Conservation (phyloP, 2,329 filamentous ascomycete genomes). For the Sordariomycetes sp. region DNA sequence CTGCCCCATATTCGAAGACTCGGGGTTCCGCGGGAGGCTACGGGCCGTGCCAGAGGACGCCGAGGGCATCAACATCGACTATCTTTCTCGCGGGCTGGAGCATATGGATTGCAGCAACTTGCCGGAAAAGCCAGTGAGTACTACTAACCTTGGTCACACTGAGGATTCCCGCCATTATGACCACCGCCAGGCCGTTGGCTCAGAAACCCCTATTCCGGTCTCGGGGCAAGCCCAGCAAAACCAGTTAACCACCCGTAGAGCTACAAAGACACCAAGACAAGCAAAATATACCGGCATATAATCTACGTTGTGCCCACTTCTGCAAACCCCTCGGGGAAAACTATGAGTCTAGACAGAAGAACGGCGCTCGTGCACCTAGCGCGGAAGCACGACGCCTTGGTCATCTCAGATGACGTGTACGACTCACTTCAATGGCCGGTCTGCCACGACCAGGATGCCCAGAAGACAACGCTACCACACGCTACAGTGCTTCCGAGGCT, state of each 20-base stretch:
- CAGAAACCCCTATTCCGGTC: too few relatives aligned
- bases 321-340: constrained; percentile 77
- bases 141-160: neutral
- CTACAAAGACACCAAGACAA: neutral
- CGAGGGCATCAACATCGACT: constrained; percentile 62
- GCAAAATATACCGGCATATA: constrained; percentile 74
- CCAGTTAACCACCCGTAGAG: neutral
- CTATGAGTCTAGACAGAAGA: constrained; percentile 62
- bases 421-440: constrained; percentile 77
- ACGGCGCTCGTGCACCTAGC: constrained; percentile 64
- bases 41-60: constrained; percentile 65
- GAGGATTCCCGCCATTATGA: neutral
- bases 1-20: constrained; percentile 75
- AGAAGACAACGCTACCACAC: neutral
- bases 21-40: constrained; percentile 58
- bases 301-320: constrained; percentile 86
- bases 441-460: neutral
- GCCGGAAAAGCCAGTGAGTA: neutral
- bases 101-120: neutral
- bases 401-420: constrained; percentile 88
- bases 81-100: constrained; percentile 27
- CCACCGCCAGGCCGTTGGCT: neutral
- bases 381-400: constrained; percentile 66
- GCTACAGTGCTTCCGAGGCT: constrained; percentile 49
- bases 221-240: neutral